Conservation (phyloP, 2,329 filamentous ascomycete genomes). For the Rutstroemia sp. region DNA sequence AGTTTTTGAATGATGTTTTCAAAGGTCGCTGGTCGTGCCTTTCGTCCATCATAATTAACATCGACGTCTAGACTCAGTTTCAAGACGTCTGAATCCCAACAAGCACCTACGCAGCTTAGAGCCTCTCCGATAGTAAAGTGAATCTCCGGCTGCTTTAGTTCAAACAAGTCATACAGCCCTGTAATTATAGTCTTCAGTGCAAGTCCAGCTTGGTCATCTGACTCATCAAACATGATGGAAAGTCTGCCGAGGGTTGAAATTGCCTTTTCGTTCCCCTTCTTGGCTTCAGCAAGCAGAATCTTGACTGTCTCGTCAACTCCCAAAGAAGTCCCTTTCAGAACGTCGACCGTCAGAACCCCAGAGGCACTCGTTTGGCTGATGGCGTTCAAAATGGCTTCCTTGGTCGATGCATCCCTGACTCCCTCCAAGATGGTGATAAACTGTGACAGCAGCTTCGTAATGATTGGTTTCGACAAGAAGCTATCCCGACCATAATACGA, state of each 20-base stretch:
- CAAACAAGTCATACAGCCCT: conserved; percentile 68
- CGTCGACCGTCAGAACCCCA: conserved; percentile 35
- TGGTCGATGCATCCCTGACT: conserved; percentile 47
- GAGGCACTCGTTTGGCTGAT: conserved; percentile 57
- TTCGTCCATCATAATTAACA: conserved; percentile 35
- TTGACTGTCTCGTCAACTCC: conserved; percentile 40
- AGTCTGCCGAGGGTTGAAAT: conserved; percentile 76
- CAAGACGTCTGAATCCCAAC: conserved; percentile 79
- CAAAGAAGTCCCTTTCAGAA: conserved; percentile 17
- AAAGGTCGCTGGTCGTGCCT: conserved; percentile 33
- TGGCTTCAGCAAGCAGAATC: conserved; percentile 60
- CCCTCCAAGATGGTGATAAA: conserved; percentile 45
- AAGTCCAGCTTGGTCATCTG: conserved; percentile 30
- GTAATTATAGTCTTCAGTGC: conserved; percentile 51
- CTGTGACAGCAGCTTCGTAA: conserved; percentile 36
- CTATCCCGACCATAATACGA: conserved; percentile 39
- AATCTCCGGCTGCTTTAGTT: conserved; percentile 77
- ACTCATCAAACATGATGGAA: conserved; percentile 51
- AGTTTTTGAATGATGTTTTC: conserved; percentile 55
- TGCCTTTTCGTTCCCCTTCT: conserved; percentile 73
- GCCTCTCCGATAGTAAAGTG: conserved; percentile 91
- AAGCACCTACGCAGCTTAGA: conserved; percentile 65
- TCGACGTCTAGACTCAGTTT: conserved; percentile 71
- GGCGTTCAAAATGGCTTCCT: conserved; percentile 48
- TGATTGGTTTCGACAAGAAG: conserved; percentile 30